Evolutionary conservation across 2,329 filamentous ascomycete genomes (phyloP), one percentile per base, ranked within the genome.

Genomic region (Diaporthe australafricana): DNA sequence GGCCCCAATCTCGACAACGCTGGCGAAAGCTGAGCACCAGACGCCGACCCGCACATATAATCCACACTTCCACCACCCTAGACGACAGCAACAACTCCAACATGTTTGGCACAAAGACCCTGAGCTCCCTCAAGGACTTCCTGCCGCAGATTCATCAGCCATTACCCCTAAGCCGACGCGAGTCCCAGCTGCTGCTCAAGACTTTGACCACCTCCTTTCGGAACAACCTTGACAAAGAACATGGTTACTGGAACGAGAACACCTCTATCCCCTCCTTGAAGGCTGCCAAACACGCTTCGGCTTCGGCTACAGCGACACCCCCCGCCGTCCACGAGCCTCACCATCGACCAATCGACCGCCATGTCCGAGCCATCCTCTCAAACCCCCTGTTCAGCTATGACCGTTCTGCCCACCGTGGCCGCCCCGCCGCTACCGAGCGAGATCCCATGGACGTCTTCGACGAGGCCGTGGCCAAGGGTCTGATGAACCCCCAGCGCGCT

Each of bases 181-280:
- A 89, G 70, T 87, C 87, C 32, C 84, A 87, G 73, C 86, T 86
- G 75, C 84, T 90, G 11, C 87, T 90, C 74, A 83, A 89, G 68
- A 84, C 85, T 42, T 83, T 91, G 66, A 90, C 89, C 65, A 80
- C 83, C 7, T 90, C 88, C 2, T 91, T 91, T 77, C 85, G 88
- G 66, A 84, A 84, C 69, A 86, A 89, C 38, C 86, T 91, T n/a
- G 88, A 90, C 75, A 83, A 81, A 53, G 88, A 90, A 76, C 87
- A 90, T 76, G 88, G 88, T 72, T 85, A 81, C 77, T 77, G 82
- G 38, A 74, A 79, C 20, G 78, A 80, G 17, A 77, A 83, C 11
- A 74, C 74, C 47, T 48, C 74, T 56, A 42, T 72, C 71, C 12
- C 73, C 63, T n/a, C 68, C 63, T 35, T 45, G n/a, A 69, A 40